Evolutionary conservation across 345 rosid species (phyloP).

Genomic region (rapeseed (Brassica napus)): Da-Ae NC_063438.1:1382001-1382500

Average conservation of each 20-base stretch:
- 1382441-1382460: neutral
- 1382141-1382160: neutral
- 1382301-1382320: neutral
- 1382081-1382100: neutral
- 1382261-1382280: neutral
- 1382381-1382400: neutral
- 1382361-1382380: neutral
- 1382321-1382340: neutral
- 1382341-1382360: neutral
- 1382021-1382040: neutral
- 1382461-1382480: conserved; percentile 13
- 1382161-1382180: neutral
- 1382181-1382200: neutral
- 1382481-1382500: conserved; percentile 1
- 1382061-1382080: neutral
- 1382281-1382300: neutral
- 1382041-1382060: neutral
- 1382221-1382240: neutral
- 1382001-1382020: neutral
- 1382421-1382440: conserved; percentile 6
- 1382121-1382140: conserved; percentile 7
- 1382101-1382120: neutral
- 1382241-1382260: neutral
- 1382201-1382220: neutral
- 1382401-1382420: conserved; percentile 7